Conservation (phyloP, 306 rosid species). For the Trifolium dubium region DNA sequence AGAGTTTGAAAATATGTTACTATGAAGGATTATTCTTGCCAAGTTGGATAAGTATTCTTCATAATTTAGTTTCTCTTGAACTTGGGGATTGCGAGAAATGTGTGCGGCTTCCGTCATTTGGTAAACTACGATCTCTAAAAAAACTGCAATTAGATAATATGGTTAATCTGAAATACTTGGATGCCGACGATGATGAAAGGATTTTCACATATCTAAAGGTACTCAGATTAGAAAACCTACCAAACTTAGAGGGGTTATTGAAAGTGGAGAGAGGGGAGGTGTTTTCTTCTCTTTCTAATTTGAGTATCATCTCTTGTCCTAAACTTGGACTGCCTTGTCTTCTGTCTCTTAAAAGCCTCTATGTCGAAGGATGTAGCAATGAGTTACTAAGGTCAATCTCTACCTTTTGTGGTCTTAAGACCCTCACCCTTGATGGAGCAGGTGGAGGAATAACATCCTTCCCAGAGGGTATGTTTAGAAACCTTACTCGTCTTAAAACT, state of each 20-base stretch:
- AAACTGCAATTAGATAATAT: not conserved
- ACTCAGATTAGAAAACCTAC: not conserved
- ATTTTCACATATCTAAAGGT: constrained; percentile 4
- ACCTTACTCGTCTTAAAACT: not conserved
- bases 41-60: constrained; percentile 9
- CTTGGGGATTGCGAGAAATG: not conserved
- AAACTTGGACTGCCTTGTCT: not conserved
- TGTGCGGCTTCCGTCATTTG: not conserved
- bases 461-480: constrained; percentile 1
- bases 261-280: constrained; percentile 16
- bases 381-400: too few species aligned
- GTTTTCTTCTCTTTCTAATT: not conserved
- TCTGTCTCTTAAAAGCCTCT: too few species aligned
- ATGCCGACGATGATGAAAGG: not conserved
- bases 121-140: constrained; percentile 21
- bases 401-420: too few species aligned
- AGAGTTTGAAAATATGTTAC: not conserved
- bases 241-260: not conserved
- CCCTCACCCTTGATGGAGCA: not conserved
- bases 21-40: constrained; percentile 5
- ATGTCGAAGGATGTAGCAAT: too few species aligned
- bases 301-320: not conserved
- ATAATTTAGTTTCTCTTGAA: not conserved
- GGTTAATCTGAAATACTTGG: not conserved
- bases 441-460: not conserved